phyloP scores from a whole-genome alignment of 2,329 filamentous ascomycete species.

The Claviceps purpurea region DNA sequence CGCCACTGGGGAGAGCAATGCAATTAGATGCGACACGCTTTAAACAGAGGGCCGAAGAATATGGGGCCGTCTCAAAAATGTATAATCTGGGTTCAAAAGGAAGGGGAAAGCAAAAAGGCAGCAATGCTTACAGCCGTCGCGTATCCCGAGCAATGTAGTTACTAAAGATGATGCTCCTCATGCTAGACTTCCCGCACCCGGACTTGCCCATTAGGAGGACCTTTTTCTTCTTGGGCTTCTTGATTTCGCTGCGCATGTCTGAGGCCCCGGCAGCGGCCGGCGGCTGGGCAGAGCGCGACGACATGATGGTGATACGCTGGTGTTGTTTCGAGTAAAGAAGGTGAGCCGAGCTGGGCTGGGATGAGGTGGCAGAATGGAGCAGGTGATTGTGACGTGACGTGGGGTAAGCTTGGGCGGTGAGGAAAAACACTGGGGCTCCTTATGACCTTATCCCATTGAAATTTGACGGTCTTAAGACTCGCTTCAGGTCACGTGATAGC shows the following conservation, averaged over 20 bases:
- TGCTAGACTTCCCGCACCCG: conserved; percentile 93
- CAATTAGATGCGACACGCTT: neutral
- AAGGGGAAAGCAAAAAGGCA: no score
- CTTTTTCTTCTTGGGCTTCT: conserved; percentile 73
- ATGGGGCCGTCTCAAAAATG: no score
- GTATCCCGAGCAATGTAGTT: conserved; percentile 98
- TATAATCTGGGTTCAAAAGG: no score
- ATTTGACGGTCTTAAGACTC: no score
- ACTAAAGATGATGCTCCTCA: conserved; percentile 97
- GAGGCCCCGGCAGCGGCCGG: conserved; percentile 4
- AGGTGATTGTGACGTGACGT: conserved; percentile 1
- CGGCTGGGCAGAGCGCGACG: conserved; percentile 3
- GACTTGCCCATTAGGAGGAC: conserved; percentile 88
- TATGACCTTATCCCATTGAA: no score
- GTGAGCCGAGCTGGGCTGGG: neutral
- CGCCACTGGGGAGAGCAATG: conserved; percentile 39
- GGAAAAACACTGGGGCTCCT: neutral
- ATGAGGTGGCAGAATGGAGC: conserved; percentile 1
- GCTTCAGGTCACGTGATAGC: no score
- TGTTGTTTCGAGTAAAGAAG: neutral
- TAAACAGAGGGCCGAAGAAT: no score
- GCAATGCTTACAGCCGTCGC: conserved; percentile 49
- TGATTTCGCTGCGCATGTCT: conserved; percentile 36
- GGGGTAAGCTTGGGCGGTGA: conserved; percentile 1
- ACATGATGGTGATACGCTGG: conserved; percentile 6